Conservation (phyloP, 257 asterid species). For the Plantago ovata region DNA sequence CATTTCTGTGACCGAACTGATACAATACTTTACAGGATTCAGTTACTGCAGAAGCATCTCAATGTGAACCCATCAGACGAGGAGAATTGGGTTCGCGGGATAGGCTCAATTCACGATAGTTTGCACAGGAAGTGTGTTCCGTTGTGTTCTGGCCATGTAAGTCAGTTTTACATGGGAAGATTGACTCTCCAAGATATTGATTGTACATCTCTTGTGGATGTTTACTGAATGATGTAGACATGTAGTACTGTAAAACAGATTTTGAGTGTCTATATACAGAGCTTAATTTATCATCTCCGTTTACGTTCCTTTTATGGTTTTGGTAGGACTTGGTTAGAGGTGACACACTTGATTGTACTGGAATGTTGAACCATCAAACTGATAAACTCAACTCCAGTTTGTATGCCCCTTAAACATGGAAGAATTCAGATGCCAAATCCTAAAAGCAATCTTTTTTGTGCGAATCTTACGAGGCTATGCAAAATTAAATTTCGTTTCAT, state of each 20-base stretch:
- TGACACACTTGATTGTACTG: no score
- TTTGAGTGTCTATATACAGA: no score
- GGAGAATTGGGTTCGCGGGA: slow-evolving; percentile 35
- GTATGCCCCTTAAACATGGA: no score
- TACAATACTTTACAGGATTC: slow-evolving; percentile 53
- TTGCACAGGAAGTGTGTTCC: slow-evolving; percentile 69
- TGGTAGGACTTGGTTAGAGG: no score
- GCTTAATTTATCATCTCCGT: no score
- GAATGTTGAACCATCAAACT: no score
- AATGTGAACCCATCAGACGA: slow-evolving; percentile 24
- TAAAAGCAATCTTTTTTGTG: no score
- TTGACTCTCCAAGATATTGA: slow-evolving; percentile 72
- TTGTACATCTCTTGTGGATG: slow-evolving; percentile 44
- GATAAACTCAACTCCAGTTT: no score
- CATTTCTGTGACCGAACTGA: slow-evolving; percentile 65
- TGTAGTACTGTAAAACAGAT: not conserved
- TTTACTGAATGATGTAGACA: slow-evolving; percentile 32
- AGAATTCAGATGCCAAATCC: no score
- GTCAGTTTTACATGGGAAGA: slow-evolving; percentile 79
- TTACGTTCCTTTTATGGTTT: no score
- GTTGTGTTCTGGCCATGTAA: slow-evolving; percentile 54
- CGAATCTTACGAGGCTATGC: no score
- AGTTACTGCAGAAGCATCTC: slow-evolving; percentile 44
- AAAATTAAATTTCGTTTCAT: no score
- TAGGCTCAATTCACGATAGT: slow-evolving; percentile 57